These are phyloP conservation scores for Lophiotrema nucula DNA, from an alignment of 495 filamentous ascomycete species.

Conservation along the genomic window DNA sequence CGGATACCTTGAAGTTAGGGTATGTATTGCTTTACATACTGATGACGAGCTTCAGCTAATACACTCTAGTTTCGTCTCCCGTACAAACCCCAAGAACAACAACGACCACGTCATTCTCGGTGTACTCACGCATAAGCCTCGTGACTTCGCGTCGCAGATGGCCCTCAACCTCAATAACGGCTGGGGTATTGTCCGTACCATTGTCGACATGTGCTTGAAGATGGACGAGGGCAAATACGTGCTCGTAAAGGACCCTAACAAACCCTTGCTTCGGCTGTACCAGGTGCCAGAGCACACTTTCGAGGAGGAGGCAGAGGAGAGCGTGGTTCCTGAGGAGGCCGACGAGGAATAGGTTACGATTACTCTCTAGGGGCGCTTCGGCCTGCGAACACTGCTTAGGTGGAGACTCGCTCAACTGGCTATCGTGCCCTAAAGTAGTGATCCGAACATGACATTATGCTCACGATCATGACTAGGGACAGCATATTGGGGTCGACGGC, in stretches of 20 bases:
- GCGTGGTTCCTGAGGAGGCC: slow-evolving; percentile 39
- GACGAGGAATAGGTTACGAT: too few species aligned
- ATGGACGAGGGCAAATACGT: slow-evolving; percentile 72
- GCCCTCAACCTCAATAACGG: slow-evolving; percentile 93
- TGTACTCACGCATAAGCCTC: slow-evolving; percentile 94
- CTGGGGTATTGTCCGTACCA: slow-evolving; percentile 98
- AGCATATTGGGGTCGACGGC: too few species aligned
- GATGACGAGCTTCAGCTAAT: slow-evolving; percentile 5
- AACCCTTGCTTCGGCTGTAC: slow-evolving; percentile 87
- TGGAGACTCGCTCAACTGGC: too few species aligned
- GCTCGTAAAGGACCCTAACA: slow-evolving; percentile 88
- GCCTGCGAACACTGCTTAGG: too few species aligned
- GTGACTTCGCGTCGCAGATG: slow-evolving; percentile 97
- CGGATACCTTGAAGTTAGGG: slow-evolving; percentile 97
- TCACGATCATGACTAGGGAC: too few species aligned
- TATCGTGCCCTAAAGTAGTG: too few species aligned
- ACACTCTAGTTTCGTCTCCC: slow-evolving; percentile 77
- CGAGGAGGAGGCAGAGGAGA: slow-evolving; percentile 69
- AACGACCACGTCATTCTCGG: slow-evolving; percentile 92
- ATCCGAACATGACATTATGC: too few species aligned
- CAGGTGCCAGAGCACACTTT: slow-evolving; percentile 84
- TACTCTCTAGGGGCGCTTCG: too few species aligned
- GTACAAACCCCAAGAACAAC: slow-evolving; percentile 82
- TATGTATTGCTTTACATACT: slow-evolving; percentile 43
- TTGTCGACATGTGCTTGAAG: slow-evolving; percentile 83